These are phyloP conservation scores for Luffa acutangula DNA, from an alignment of 306 rosid species.

Conservation along the genomic window DNA sequence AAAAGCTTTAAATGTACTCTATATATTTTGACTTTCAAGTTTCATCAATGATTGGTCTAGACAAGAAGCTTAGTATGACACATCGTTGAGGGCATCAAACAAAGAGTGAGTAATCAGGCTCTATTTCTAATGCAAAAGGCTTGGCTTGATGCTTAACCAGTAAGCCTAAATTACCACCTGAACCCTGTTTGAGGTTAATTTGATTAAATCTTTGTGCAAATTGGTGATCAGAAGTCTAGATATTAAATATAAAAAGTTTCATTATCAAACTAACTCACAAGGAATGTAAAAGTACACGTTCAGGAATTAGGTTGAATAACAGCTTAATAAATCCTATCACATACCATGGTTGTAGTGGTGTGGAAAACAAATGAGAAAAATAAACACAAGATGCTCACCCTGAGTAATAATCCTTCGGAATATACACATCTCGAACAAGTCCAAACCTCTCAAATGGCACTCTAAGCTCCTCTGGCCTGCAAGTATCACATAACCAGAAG, in stretches of 20 bases:
- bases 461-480: conserved; percentile 79
- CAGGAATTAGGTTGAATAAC: background rate
- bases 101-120: background rate
- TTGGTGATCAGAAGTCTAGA: background rate
- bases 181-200: background rate
- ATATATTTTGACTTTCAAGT: background rate
- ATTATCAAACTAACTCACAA: background rate
- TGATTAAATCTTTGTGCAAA: background rate
- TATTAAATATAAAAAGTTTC: background rate
- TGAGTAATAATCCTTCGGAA: conserved; percentile 88
- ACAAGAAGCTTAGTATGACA: background rate
- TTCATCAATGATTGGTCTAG: background rate
- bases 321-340: background rate
- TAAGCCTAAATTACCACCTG: background rate
- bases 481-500: background rate
- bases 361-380: background rate
- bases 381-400: conserved; percentile 42
- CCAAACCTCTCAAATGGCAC: conserved; percentile 88
- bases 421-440: conserved; percentile 84
- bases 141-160: background rate
- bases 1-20: background rate
- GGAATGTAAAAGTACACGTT: background rate
- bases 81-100: background rate
- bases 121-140: background rate
- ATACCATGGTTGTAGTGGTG: background rate